These are phyloP conservation scores for Fusarium euwallaceae DNA, from an alignment of 2,329 filamentous ascomycete genomes.

Conservation along the genomic window DNA sequence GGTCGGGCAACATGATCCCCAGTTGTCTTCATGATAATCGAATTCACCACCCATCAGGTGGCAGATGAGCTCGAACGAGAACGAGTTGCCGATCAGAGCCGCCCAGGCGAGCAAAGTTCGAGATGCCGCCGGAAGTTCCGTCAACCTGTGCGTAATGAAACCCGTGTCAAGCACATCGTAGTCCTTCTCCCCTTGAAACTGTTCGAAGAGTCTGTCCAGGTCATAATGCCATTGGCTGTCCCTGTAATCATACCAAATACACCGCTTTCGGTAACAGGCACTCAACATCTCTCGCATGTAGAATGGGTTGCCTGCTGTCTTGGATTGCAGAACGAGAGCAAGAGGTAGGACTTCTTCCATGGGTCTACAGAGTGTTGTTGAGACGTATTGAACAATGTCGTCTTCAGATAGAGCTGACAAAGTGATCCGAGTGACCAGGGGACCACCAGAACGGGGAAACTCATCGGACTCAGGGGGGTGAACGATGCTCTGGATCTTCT, in stretches of 20 bases:
- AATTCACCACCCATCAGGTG: constrained; percentile 83
- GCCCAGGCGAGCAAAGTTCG: constrained; percentile 88
- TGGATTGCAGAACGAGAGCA: constrained; percentile 88
- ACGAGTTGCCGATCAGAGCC: constrained; percentile 82
- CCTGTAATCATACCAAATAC: constrained; percentile 91
- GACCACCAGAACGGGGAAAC: constrained; percentile 59
- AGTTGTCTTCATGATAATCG: constrained; percentile 67
- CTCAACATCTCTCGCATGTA: constrained; percentile 93
- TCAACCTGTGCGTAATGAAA: constrained; percentile 83
- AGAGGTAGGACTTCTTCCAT: constrained; percentile 81
- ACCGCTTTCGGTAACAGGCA: constrained; percentile 86
- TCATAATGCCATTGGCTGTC: constrained; percentile 87
- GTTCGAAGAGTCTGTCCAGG: constrained; percentile 85
- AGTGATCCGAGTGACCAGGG: constrained; percentile 77
- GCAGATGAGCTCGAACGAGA: constrained; percentile 86
- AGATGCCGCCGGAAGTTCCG: constrained; percentile 80
- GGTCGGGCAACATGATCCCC: constrained; percentile 44
- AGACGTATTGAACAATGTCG: constrained; percentile 86
- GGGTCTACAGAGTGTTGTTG: constrained; percentile 81
- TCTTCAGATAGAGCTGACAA: constrained; percentile 81
- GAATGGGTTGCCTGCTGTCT: constrained; percentile 89
- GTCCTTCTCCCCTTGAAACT: constrained; percentile 84
- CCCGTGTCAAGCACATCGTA: constrained; percentile 85
- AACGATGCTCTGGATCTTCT: constrained; percentile 67
- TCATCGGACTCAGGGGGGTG: constrained; percentile 68